Conservation (phyloP, 2,329 filamentous ascomycete species). For the Trichoderma citrinoviride region DNA sequence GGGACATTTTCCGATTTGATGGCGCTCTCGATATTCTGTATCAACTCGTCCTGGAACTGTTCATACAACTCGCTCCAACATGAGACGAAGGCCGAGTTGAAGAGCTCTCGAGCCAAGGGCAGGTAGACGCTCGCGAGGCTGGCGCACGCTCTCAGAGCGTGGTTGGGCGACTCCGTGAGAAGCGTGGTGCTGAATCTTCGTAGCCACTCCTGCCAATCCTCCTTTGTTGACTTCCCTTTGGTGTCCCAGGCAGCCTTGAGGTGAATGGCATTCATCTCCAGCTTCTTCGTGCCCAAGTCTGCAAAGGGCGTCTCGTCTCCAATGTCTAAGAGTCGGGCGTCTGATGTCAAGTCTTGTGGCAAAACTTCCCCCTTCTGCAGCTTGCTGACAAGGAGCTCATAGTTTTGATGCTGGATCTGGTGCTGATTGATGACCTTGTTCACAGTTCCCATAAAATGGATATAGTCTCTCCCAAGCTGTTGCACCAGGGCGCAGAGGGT, state of each 20-base stretch:
- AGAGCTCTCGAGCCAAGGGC: constrained; percentile 86
- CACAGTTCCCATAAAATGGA: constrained; percentile 90
- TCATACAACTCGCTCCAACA: constrained; percentile 99
- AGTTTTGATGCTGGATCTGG: constrained; percentile 85
- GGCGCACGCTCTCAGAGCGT: constrained; percentile 89
- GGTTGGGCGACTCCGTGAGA: constrained; percentile 91
- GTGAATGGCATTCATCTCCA: constrained; percentile 96
- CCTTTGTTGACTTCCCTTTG: constrained; percentile 91
- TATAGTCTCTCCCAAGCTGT: constrained; percentile 91
- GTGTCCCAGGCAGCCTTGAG: constrained; percentile 97
- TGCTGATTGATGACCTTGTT: constrained; percentile 80
- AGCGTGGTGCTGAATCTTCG: constrained; percentile 93
- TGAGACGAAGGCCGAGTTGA: constrained; percentile 98
- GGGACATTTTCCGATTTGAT: constrained; percentile 95
- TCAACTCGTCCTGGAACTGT: constrained; percentile 93
- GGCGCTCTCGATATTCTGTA: constrained; percentile 91
- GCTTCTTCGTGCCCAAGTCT: constrained; percentile 86
- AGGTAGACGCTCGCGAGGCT: constrained; percentile 87
- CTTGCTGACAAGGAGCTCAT: constrained; percentile 87
- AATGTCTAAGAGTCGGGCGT: constrained; percentile 73
- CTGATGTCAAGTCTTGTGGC: constrained; percentile 90
- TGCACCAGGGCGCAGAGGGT: constrained; percentile 94
- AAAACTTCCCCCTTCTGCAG: constrained; percentile 90
- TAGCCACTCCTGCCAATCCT: constrained; percentile 99
- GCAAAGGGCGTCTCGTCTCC: constrained; percentile 77